phyloP scores from a whole-genome alignment of 306 rosid genomes.

The Myrica gale region DNA sequence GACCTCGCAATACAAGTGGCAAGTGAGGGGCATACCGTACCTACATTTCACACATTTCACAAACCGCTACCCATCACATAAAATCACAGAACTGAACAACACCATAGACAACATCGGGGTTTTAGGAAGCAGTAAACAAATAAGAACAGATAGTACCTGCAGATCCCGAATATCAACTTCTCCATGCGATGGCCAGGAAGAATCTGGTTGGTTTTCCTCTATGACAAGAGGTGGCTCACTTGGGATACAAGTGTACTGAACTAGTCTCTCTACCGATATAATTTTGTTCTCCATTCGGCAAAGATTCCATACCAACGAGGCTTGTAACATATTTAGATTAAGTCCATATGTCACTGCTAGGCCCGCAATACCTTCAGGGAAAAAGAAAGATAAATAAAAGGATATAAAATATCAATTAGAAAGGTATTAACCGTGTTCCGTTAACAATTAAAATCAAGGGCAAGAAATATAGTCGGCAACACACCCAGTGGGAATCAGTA shows the following conservation, averaged over 20 bases:
- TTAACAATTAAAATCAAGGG: background rate
- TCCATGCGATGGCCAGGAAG: conserved; percentile 68
- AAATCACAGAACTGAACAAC: background rate
- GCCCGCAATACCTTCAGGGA: conserved; percentile 66
- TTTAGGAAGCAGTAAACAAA: background rate
- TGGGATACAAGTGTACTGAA: conserved; percentile 59
- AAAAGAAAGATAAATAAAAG: background rate
- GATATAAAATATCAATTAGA: background rate
- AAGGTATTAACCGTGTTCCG: no score
- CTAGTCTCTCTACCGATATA: conserved; percentile 81
- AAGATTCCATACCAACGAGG: conserved; percentile 60
- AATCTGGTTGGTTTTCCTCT: conserved; percentile 54
- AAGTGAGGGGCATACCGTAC: no score
- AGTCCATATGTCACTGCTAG: conserved; percentile 87
- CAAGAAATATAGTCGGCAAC: background rate
- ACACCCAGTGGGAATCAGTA: conserved; percentile 19
- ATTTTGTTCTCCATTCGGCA: conserved; percentile 77
- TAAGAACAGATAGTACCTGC: conserved; percentile 46
- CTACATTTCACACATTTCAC: background rate
- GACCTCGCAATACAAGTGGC: no score
- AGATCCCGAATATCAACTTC: conserved; percentile 61
- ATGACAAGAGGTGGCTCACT: conserved; percentile 69
- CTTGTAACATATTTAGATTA: conserved; percentile 65
- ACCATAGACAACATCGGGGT: background rate
- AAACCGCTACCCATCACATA: background rate